phyloP scores from a whole-genome alignment of 768 basidiomycete species.

The Exsudoporus frostii region DNA sequence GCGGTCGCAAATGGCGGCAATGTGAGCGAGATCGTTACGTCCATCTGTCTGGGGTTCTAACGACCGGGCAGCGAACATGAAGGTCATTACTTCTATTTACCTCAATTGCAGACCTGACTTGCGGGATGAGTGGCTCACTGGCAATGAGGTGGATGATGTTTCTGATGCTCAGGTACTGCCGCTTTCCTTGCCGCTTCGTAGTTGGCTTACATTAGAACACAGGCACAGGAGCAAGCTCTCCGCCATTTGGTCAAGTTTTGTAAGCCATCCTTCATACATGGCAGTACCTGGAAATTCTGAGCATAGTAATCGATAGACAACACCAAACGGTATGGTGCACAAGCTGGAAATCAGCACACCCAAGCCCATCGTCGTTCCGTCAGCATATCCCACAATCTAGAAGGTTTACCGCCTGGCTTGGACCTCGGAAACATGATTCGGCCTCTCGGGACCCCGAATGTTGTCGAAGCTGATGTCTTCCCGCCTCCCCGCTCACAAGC shows the following conservation, averaged over 20 bases:
- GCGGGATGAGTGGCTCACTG: conserved; percentile 96
- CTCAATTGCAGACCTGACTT: conserved; percentile 95
- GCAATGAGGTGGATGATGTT: conserved; percentile 87
- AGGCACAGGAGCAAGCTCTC: conserved; percentile 95
- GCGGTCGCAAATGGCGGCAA: conserved; percentile 97
- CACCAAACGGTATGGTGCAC: conserved; percentile 79
- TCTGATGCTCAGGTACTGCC: conserved; percentile 78
- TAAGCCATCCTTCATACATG: conserved; percentile 38
- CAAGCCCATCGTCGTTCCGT: conserved; percentile 75
- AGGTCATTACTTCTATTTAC: conserved; percentile 98
- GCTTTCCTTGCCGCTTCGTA: conserved; percentile 1
- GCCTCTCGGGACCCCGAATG: conserved; percentile 70
- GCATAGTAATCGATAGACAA: conserved; percentile 57
- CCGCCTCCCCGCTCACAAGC: conserved; percentile 89
- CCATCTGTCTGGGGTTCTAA: conserved; percentile 9
- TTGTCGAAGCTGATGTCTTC: conserved; percentile 88
- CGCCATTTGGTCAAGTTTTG: conserved; percentile 94
- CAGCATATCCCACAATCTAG: conserved; percentile 79
- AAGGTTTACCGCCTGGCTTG: conserved; percentile 71
- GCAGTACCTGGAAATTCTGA: conserved; percentile 4
- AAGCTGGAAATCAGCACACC: conserved; percentile 46
- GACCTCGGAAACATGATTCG: conserved; percentile 74
- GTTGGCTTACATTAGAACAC: conserved; percentile 12
- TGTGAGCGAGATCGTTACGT: conserved; percentile 47
- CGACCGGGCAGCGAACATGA: conserved; percentile 84